Base-by-base conservation (phyloP, 106 monocot species). In the Acorus calamus region DNA sequence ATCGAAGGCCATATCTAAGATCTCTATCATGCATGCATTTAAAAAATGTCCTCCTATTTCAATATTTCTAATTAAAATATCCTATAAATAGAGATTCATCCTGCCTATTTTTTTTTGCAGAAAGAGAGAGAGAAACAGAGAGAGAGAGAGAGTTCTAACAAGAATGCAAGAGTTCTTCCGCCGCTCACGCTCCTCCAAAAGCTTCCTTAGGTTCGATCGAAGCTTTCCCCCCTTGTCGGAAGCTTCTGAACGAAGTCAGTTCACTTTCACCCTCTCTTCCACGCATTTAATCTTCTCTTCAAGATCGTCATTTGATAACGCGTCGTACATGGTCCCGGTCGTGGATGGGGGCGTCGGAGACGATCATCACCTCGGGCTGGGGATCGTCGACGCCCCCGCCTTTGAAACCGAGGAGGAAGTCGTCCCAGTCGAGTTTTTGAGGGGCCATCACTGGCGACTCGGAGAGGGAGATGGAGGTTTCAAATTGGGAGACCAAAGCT, bases 181-280 rank as follows among this genome's bases (percentile, higher is more conserved):
- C 14, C 64, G 59, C 12, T 76, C 70, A 44, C 63, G 69, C 70
- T 76, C 70, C 2, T 5, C 46, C 52, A 63, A 53, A 4, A 50
- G 46, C 8, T 14, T 50, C 42, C 47, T 42, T 11, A 69, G 64
- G 46, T 9, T 8, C 28, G 28, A 13, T 11, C 46, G 56, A 12
- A 70, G 53, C 52, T 70, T 76, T 12, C 4, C 52, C 46, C 76
- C 76, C 52, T 49, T 47, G 52, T 76, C 70, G 28, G 10, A 45
- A 76, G 64, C 4, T 28, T 58, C 4, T 6, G 8, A 0, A n/a
- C 51, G 0, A 76, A 0, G 2, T 11, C 64, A 11, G 56, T 46
- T n/a, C n/a, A n/a, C n/a, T 3, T 14, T 41, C 45, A 70, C 6
- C 4, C 10, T 11, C 10, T 59, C 11, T 14, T n/a, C 2, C 14